phyloP scores from a whole-genome alignment of 208 protist genomes.

The Leptomonas pyrrhocoris region DNA sequence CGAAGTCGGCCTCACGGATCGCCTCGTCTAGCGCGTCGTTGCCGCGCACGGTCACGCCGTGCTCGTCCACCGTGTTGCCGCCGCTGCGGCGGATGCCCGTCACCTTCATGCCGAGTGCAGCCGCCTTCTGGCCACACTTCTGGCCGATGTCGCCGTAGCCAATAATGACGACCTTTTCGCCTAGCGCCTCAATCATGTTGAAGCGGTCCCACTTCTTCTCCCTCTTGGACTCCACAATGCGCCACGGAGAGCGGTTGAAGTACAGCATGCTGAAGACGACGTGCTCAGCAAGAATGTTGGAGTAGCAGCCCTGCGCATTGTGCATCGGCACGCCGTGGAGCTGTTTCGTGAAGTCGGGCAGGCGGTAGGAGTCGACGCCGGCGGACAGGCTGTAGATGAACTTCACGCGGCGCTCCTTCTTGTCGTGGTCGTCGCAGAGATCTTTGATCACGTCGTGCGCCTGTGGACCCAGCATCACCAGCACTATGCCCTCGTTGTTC shows the following conservation, averaged over 20 bases:
- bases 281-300: constrained; percentile 74
- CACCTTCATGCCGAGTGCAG: constrained; percentile 73
- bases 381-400: constrained; percentile 80
- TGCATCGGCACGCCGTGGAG: constrained; percentile 56
- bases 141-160: constrained; percentile 88
- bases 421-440: constrained; percentile 39
- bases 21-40: constrained; percentile 47
- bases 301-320: constrained; percentile 80
- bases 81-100: constrained; percentile 67
- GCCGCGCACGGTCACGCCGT: constrained; percentile 53
- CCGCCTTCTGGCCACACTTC: constrained; percentile 44
- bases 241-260: constrained; percentile 85
- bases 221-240: constrained; percentile 46
- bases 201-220: constrained; percentile 83
- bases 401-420: constrained; percentile 54
- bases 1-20: constrained; percentile 73
- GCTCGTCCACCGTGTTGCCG: constrained; percentile 51
- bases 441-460: constrained; percentile 4
- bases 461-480: not conserved
- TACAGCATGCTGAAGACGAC: constrained; percentile 79
- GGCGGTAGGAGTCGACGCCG: constrained; percentile 70
- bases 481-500: not conserved
- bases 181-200: constrained; percentile 55
- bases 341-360: constrained; percentile 45
- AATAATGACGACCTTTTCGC: constrained; percentile 74